Evolutionary conservation across 345 rosid genomes (phyloP), one percentile per base, ranked within the genome.

Genomic region (Crucihimalaya himalaica): DNA sequence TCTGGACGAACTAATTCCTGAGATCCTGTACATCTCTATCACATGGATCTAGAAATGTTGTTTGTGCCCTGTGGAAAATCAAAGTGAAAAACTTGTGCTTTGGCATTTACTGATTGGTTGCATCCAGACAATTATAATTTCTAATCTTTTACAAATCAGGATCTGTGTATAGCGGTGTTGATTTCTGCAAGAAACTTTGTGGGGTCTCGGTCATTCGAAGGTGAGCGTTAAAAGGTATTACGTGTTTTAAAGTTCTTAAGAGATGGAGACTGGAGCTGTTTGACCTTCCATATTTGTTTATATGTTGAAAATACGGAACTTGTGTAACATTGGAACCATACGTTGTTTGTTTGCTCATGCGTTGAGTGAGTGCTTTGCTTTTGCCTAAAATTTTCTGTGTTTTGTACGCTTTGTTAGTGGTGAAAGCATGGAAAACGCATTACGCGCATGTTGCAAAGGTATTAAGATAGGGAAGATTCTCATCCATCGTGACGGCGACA

Each of bases 391-490:
- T 8, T 48, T 56, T 59, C n/a, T 78, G 71, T 76, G 71, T 76
- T 63, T 37, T 39, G 62, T 21, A 65, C 11, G 14, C 35, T 64
- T 40, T 50, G 64, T 32, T 76, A 96, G 99, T 83, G 98, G 99
- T 72, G 99, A 96, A 80, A 96, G 98, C 85, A 96, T 92, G 99
- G 98, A 96, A 89, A 92, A 96, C 47, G 97, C 99, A 8, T 71
- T 96, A 59, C 99, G 96, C 8, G 98, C 98, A 4, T 90, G 97
- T 63, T 92, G 99, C 87, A 96, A 96, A 79, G 98, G 99, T 57
- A 96, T 92, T 66, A 96, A 96, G 83, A 96, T 92, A 48, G 99
- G 99, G 63, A 96, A 96, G 84, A 90, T 96, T 76, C 87, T 96
- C 60, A 92, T 96, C 40, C 98, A 96, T 73, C 91, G 98, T 78